Percentiles rank a stretch among this genome's conserved stretches.
These are phyloP conservation scores for Dorcoceras hygrometricum DNA, from an alignment of 257 asterid species.

Conservation along the genomic window DNA sequence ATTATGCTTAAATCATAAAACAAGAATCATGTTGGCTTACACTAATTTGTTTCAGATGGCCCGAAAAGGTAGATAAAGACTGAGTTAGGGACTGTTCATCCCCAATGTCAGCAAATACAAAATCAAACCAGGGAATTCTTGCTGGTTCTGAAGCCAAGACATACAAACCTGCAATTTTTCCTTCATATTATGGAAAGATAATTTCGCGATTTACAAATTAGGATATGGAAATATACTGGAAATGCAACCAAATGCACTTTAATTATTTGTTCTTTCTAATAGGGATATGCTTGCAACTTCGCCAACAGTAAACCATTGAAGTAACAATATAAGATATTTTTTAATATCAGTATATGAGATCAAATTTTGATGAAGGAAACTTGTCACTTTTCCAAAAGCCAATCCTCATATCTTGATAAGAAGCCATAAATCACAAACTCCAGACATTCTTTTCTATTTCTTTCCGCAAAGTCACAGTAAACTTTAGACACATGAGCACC, in stretches of 20 bases:
- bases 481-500: not conserved
- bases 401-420: not conserved
- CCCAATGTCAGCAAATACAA: constrained; percentile 94
- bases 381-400: not conserved
- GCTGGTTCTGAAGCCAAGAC: constrained; percentile 90
- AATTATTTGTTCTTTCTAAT: not conserved
- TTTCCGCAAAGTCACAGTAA: not conserved
- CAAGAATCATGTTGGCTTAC: constrained; percentile 49
- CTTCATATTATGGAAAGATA: constrained; percentile 11
- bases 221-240: not conserved
- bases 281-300: constrained; percentile 6
- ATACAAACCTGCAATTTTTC: constrained; percentile 67
- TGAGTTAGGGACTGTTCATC: constrained; percentile 96
- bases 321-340: not conserved
- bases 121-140: constrained; percentile 95
- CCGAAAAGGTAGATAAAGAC: constrained; percentile 95
- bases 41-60: constrained; percentile 94
- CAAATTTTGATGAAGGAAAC: not conserved
- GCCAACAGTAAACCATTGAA: not conserved
- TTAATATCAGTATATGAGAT: not conserved
- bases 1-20: constrained; percentile 9
- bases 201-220: not conserved
- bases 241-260: not conserved
- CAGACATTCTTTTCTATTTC: not conserved
- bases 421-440: not conserved